Conservation (phyloP, 164 flowering plant genomes). For the Magnolia officinalis region DNA sequence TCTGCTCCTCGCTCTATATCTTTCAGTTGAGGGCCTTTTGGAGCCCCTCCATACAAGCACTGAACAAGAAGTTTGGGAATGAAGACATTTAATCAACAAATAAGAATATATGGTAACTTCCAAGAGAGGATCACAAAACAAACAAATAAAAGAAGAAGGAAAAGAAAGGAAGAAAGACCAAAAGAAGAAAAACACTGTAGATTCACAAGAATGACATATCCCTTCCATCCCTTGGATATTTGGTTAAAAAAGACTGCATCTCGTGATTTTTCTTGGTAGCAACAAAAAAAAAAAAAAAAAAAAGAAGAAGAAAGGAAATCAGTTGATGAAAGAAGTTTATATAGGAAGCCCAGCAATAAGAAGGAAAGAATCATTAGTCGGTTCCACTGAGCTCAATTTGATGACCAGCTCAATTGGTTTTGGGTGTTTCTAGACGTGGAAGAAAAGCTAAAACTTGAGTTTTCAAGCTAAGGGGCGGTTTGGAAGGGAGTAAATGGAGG, state of each 20-base stretch:
- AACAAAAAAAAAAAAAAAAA: too few species aligned
- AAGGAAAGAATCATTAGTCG: too few species aligned
- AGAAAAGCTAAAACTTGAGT: too few species aligned
- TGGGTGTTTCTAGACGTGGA: too few species aligned
- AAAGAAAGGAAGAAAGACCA: neutral
- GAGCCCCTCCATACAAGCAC: constrained; percentile 97
- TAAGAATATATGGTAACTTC: neutral
- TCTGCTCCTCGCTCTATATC: constrained; percentile 87
- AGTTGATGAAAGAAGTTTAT: neutral
- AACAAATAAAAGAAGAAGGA: neutral
- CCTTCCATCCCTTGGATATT: neutral
- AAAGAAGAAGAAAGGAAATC: too few species aligned
- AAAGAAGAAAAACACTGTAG: neutral
- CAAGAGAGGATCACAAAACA: neutral
- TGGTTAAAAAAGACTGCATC: neutral
- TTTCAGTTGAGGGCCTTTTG: constrained; percentile 73
- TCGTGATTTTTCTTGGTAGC: too few species aligned
- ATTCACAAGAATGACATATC: neutral
- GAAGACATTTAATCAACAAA: neutral
- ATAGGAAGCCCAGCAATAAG: neutral
- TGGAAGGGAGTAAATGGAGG: too few species aligned
- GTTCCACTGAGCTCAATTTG: too few species aligned
- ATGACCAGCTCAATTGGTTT: too few species aligned
- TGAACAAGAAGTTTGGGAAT: constrained; percentile 18
- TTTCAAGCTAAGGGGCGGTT: too few species aligned